A percentile compares a stretch with the other conserved stretches of the same genome.
These are phyloP conservation scores for Xylaria sp. DNA, from an alignment of 2,329 filamentous ascomycete species.

Conservation along the genomic window DNA sequence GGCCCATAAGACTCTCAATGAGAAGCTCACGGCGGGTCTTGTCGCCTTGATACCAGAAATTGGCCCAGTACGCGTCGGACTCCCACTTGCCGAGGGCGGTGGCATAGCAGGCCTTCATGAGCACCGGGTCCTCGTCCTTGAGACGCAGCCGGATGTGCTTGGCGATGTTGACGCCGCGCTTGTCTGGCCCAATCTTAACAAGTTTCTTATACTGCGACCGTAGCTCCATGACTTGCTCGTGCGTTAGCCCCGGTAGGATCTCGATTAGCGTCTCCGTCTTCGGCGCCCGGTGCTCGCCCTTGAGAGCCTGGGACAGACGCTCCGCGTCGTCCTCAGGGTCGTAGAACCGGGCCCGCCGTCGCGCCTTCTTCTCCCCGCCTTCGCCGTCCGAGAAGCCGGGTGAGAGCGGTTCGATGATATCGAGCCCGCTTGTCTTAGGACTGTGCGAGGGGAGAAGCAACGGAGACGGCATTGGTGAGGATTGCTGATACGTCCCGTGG, in stretches of 20 bases:
- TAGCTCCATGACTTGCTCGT: conserved; percentile 88
- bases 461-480: conserved; percentile 93
- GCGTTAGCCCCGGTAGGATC: conserved; percentile 83
- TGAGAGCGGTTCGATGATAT: conserved; percentile 62
- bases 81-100: conserved; percentile 92
- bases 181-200: conserved; percentile 79
- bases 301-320: conserved; percentile 79
- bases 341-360: conserved; percentile 79
- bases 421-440: conserved; percentile 48
- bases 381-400: conserved; percentile 64
- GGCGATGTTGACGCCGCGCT: conserved; percentile 83
- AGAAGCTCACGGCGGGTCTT: conserved; percentile 86
- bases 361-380: conserved; percentile 56
- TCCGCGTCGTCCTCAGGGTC: conserved; percentile 83
- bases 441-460: conserved; percentile 69
- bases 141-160: conserved; percentile 83
- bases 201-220: conserved; percentile 91
- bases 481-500: conserved; percentile 91
- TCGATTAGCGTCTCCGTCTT: conserved; percentile 80
- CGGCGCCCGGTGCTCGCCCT: conserved; percentile 68
- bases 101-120: conserved; percentile 92
- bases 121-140: conserved; percentile 77
- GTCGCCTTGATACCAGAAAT: conserved; percentile 95
- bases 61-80: conserved; percentile 96
- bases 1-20: conserved; percentile 92